Evolutionary conservation across 495 filamentous ascomycete genomes (phyloP).

Genomic region (Beverwykella pulmonaria): DNA sequence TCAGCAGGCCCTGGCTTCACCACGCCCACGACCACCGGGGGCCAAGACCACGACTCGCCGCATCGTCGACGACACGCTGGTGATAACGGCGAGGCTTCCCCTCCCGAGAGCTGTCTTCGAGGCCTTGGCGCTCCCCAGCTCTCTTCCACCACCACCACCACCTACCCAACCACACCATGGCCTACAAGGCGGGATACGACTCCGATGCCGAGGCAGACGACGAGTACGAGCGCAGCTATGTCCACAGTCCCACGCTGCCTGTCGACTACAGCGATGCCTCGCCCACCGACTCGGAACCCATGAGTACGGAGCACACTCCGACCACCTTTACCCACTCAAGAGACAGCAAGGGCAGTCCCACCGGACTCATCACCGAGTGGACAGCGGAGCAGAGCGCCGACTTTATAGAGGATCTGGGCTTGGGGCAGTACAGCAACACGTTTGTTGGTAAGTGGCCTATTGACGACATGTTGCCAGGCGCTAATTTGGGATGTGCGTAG

Average conservation of each 20-base stretch:
- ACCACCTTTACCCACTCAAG: constrained; percentile 76
- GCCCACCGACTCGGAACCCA: constrained; percentile 77
- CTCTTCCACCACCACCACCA: constrained; percentile 1
- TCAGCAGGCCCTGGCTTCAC: no score
- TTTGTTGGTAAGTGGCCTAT: constrained; percentile 67
- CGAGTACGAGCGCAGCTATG: constrained; percentile 84
- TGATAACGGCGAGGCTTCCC: no score
- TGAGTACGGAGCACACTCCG: constrained; percentile 83
- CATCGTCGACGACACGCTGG: no score
- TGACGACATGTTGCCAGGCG: background rate
- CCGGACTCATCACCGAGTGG: constrained; percentile 85
- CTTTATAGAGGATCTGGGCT: constrained; percentile 75
- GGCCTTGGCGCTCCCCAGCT: no score
- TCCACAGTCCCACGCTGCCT: constrained; percentile 71
- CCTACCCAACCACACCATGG: constrained; percentile 43
- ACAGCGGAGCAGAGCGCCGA: constrained; percentile 83
- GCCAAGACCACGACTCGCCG: no score
- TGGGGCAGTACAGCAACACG: constrained; percentile 79
- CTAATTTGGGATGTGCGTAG: constrained; percentile 49
- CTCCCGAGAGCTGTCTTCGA: no score
- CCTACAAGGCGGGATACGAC: constrained; percentile 62
- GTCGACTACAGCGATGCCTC: constrained; percentile 74
- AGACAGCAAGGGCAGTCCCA: constrained; percentile 69
- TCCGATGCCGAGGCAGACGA: constrained; percentile 92
- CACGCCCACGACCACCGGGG: no score